Evolutionary conservation across 768 basidiomycete genomes (phyloP), one percentile per base, ranked within the genome.

Genomic region (Kwoniella dejecticola): DNA sequence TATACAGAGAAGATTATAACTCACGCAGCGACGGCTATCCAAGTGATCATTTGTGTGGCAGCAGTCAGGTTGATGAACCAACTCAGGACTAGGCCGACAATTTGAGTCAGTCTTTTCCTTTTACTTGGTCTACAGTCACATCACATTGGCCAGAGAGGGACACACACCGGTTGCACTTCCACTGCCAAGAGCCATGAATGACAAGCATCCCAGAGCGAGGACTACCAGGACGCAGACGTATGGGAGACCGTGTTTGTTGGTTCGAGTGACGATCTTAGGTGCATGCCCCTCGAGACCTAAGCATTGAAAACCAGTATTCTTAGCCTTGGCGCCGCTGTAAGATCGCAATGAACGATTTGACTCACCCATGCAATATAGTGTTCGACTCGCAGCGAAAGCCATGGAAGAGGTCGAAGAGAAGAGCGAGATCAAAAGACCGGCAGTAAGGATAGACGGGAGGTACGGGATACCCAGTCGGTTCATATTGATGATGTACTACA

Each of bases 21-120:
- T 57, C 40, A 63, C 62, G 47, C 46, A 17, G 54, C 56, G 29
- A 63, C 44, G 40, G 58, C 46, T 15, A 64, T 52, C 69, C 69
- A 70, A 23, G 63, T 70, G n/a, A 70, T 24, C 38, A 70, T 50
- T 40, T 68, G 63, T 10, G 63, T 54, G 13, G 63, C 62, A 17
- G 66, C 64, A 23, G 63, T 62, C 6, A 70, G 41, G 33, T 55
- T 56, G 56, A 53, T 63, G 23, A 57, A 58, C 56, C 56, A 63
- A 27, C n/a, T 38, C 6, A 63, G 56, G 21, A 63, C 62, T 52
- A 13, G 19, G 13, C 29, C 17, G 19, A 7, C n/a, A 15, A 45
- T 45, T 10, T 23, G 24, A 17, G 36, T 38, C 36, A 38, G 8
- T 38, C 36, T 8, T 38, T 17, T n/a, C n/a, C n/a, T n/a, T 36